Percentiles rank a stretch among this genome's conserved stretches.
These are phyloP conservation scores for Houttuynia cordata DNA, from an alignment of 164 flowering plant genomes.

Conservation along the genomic window DNA sequence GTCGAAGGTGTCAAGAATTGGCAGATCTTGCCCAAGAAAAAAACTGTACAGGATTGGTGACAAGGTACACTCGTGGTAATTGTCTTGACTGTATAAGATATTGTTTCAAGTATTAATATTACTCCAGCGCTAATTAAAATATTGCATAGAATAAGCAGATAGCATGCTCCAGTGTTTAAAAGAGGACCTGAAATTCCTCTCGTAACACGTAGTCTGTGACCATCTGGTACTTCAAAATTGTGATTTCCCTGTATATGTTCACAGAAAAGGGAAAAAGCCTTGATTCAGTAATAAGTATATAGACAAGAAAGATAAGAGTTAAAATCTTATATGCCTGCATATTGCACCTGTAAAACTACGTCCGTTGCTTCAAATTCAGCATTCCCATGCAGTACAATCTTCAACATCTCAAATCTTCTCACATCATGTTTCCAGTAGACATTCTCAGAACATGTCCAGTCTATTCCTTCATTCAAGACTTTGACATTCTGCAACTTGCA, in stretches of 20 bases:
- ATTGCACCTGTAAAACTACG: conserved; percentile 54
- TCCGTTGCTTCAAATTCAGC: conserved; percentile 91
- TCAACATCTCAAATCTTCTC: conserved; percentile 47
- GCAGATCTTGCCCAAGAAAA: too few relatives aligned
- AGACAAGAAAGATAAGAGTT: neutral
- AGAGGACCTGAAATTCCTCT: conserved; percentile 54
- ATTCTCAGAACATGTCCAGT: conserved; percentile 61
- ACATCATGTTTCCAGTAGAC: conserved; percentile 86
- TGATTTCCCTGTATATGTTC: conserved; percentile 61
- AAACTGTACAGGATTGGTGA: too few relatives aligned
- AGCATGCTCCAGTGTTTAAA: too few relatives aligned
- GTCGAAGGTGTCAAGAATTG: too few relatives aligned
- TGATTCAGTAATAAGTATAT: neutral
- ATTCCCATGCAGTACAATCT: conserved; percentile 81
- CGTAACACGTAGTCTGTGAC: conserved; percentile 54
- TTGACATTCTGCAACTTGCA: conserved; percentile 70
- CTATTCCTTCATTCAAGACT: conserved; percentile 67
- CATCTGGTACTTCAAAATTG: conserved; percentile 82
- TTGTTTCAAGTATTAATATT: too few relatives aligned
- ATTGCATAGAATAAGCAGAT: too few relatives aligned
- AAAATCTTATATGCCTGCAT: neutral
- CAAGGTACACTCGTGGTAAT: too few relatives aligned
- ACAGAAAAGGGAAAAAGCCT: neutral
- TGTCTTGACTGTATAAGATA: too few relatives aligned
- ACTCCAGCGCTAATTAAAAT: too few relatives aligned